A percentile compares a stretch with the other conserved stretches of the same genome.
phyloP scores from a whole-genome alignment of 2,329 filamentous ascomycete genomes.

The Fusarium sororula region DNA sequence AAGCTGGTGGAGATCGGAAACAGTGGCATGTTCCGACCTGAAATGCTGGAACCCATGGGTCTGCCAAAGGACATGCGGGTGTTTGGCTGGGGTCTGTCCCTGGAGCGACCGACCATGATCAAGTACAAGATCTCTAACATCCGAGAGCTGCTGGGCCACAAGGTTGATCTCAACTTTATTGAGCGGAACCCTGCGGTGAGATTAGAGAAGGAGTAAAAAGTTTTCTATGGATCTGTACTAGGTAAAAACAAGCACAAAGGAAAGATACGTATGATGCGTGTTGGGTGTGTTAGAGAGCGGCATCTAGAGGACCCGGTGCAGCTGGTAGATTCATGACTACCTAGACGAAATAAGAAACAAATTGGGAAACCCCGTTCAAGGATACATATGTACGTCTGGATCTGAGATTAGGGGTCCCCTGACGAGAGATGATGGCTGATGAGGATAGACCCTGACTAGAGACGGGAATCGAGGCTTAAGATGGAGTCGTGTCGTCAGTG shows the following conservation, averaged over 20 bases:
- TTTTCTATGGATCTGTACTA: neutral
- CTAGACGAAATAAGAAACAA: slow-evolving; percentile 35
- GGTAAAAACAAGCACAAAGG: neutral
- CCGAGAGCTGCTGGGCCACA: slow-evolving; percentile 90
- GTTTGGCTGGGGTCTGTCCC: slow-evolving; percentile 90
- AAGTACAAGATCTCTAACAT: slow-evolving; percentile 93
- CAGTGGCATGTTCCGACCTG: slow-evolving; percentile 97
- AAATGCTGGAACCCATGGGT: slow-evolving; percentile 97
- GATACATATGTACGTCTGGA: neutral
- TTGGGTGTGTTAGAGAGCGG: slow-evolving; percentile 2
- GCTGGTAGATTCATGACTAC: slow-evolving; percentile 30
- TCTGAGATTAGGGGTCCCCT: slow-evolving; percentile 3
- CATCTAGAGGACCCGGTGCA: slow-evolving; percentile 24
- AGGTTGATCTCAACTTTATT: slow-evolving; percentile 93
- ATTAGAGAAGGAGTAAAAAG: slow-evolving; percentile 78
- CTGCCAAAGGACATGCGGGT: slow-evolving; percentile 90
- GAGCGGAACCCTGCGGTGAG: slow-evolving; percentile 90
- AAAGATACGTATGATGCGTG: slow-evolving; percentile 10
- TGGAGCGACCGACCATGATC: slow-evolving; percentile 98
- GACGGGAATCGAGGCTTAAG: slow-evolving; percentile 27
- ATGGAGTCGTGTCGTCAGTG: slow-evolving; percentile 34
- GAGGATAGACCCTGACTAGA: slow-evolving; percentile 30
- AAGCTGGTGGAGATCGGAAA: slow-evolving; percentile 99
- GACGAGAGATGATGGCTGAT: slow-evolving; percentile 21
- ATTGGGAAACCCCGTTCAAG: slow-evolving; percentile 12